Percentiles rank a stretch among this genome's conserved stretches.
These are phyloP conservation scores for Tausonia pullulans DNA, from an alignment of 1,284 basidiomycete species.

Conservation along the genomic window DNA sequence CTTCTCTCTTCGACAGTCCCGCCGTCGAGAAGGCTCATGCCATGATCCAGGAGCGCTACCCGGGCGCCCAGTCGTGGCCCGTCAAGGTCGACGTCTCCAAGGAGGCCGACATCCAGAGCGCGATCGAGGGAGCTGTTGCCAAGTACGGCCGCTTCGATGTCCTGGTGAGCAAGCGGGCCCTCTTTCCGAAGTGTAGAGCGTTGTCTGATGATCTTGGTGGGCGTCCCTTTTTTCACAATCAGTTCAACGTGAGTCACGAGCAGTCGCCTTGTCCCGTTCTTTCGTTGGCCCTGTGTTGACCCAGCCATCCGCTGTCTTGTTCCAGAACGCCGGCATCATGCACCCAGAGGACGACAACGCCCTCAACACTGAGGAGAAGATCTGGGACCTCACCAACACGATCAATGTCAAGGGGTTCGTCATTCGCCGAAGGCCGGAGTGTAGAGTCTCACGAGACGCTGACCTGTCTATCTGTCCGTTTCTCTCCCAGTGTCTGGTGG, in stretches of 20 bases:
- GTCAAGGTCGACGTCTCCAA: slow-evolving; percentile 77
- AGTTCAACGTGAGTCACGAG: slow-evolving; percentile 13
- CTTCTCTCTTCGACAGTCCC: slow-evolving; percentile 22
- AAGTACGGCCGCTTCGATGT: slow-evolving; percentile 84
- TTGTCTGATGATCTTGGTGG: background rate
- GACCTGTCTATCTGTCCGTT: background rate
- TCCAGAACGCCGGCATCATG: slow-evolving; percentile 95
- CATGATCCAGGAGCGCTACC: slow-evolving; percentile 54
- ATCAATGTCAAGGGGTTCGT: slow-evolving; percentile 79
- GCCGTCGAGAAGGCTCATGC: slow-evolving; percentile 60
- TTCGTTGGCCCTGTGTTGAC: slow-evolving; percentile 9
- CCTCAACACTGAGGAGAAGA: slow-evolving; percentile 84
- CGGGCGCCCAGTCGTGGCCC: slow-evolving; percentile 48
- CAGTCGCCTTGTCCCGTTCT: background rate
- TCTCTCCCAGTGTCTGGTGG: slow-evolving; percentile 64
- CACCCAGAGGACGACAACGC: slow-evolving; percentile 88
- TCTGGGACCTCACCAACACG: slow-evolving; percentile 88
- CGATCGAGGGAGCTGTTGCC: slow-evolving; percentile 66
- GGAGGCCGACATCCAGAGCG: slow-evolving; percentile 69
- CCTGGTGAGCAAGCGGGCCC: slow-evolving; percentile 48
- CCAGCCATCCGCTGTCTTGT: slow-evolving; percentile 34
- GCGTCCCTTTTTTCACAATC: background rate
- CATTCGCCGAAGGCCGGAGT: background rate
- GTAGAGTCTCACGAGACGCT: background rate
- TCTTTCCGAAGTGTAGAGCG: background rate